Evolutionary conservation across 2,329 filamentous ascomycete genomes (phyloP), one percentile per base, ranked within the genome.

Genomic region (Pleoardoris graminearum): DNA sequence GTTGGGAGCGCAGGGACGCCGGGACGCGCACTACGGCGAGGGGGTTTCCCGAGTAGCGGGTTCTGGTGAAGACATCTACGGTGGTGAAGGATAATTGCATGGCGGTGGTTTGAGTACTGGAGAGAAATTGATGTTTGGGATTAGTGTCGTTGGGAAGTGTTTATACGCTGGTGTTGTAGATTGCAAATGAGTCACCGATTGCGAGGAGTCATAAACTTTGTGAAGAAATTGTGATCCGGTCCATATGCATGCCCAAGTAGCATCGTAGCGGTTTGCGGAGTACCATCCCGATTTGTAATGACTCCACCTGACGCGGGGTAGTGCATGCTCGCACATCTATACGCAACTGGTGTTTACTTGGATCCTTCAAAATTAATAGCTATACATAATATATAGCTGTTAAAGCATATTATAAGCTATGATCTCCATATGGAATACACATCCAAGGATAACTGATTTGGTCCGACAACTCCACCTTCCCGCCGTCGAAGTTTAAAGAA

Each of bases 11-110:
- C 17, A 66, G 50, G 10, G 74, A 68, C 5, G 81, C 64, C 12
- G 75, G 72, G 4, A 83, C 70, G 30, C 73, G 70, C 57, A 83
- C 75, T 12, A 83, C 73, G 36, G 76, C 80, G 0, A 84, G 71
- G 0, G 79, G 81, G 53, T 84, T 83, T 47, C 81, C 81, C 4
- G 50, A 7, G 63, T 76, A 81, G 42, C 68, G 73, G 6, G 68
- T 73, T 4, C 61, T 58, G 11, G 78, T 79, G 68, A 81, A 82
- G 55, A 81, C 78, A 50, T 77, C 66, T 25, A 77, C 56, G 7
- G 75, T 78, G n/a, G 61, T 62, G 62, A 65, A 75, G 3, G 45
- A 21, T 30, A 70, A 59, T n/a, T 62, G 41, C 59, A 66, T 65
- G 5, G 12, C 61, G 50, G 29, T 21, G 7, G 17, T 14, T 7